phyloP scores from a whole-genome alignment of 805 yeast genomes.

The Blastobotrys americana region DNA sequence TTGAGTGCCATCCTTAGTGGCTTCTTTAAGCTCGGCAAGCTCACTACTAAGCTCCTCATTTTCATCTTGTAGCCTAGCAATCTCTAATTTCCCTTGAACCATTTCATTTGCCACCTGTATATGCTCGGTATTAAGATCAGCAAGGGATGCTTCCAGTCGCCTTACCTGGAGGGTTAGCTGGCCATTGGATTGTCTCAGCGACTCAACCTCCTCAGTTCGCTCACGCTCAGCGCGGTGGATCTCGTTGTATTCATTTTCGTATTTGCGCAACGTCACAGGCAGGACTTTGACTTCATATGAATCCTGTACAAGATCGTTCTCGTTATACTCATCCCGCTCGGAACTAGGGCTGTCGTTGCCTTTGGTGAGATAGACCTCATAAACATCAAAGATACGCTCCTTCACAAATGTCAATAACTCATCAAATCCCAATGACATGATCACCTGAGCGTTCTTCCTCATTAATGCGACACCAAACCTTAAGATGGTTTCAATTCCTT shows the following conservation, averaged over 20 bases:
- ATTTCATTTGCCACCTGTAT: slow-evolving; percentile 79
- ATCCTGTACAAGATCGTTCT: slow-evolving; percentile 69
- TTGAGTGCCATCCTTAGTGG: slow-evolving; percentile 6
- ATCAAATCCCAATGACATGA: slow-evolving; percentile 66
- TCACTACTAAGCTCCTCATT: slow-evolving; percentile 47
- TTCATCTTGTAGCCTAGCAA: slow-evolving; percentile 72
- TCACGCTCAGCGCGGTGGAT: slow-evolving; percentile 62
- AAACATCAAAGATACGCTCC: slow-evolving; percentile 67
- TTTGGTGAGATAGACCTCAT: slow-evolving; percentile 37
- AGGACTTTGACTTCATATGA: slow-evolving; percentile 66
- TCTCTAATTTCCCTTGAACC: slow-evolving; percentile 67
- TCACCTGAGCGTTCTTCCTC: slow-evolving; percentile 53
- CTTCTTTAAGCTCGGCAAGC: slow-evolving; percentile 26
- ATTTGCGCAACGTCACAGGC: slow-evolving; percentile 66
- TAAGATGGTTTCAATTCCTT: slow-evolving; percentile 81
- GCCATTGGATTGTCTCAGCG: slow-evolving; percentile 57
- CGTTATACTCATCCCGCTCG: slow-evolving; percentile 39
- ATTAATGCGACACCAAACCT: slow-evolving; percentile 79
- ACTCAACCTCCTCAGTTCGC: slow-evolving; percentile 54
- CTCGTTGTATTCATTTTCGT: slow-evolving; percentile 65
- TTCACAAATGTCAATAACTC: slow-evolving; percentile 68
- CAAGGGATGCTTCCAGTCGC: slow-evolving; percentile 61
- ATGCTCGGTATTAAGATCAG: slow-evolving; percentile 72
- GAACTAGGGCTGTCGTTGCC: slow-evolving; percentile 3
- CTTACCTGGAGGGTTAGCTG: slow-evolving; percentile 65